Evolutionary conservation across 305 asterid species (phyloP).

Genomic region (Rubia peregrina): DNA sequence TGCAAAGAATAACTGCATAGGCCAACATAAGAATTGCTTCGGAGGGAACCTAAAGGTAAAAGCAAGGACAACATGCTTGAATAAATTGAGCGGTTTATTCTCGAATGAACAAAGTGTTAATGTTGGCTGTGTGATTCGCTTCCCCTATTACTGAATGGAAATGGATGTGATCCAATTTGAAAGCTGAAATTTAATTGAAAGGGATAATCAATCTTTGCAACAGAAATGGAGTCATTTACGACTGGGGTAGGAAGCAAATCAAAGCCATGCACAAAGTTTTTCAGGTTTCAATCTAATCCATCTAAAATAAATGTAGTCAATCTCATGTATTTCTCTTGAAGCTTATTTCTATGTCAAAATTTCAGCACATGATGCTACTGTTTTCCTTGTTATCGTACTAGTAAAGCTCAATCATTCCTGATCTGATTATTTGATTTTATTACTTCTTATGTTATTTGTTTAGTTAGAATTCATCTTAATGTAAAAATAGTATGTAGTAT

Average conservation of each 20-base stretch:
- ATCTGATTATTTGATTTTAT: background rate
- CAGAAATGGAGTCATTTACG: conserved; percentile 71
- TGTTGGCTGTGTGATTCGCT: background rate
- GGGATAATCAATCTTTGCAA: conserved; percentile 49
- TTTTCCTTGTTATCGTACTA: background rate
- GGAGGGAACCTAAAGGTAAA: conserved; percentile 2
- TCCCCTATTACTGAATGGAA: conserved; percentile 7
- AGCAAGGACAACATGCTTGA: background rate
- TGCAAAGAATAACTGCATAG: background rate
- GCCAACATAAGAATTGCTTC: background rate
- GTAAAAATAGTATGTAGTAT: background rate
- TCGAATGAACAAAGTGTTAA: background rate
- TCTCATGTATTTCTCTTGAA: conserved; percentile 18
- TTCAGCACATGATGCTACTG: conserved; percentile 6
- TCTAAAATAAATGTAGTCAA: conserved; percentile 25
- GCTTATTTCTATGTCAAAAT: conserved; percentile 1
- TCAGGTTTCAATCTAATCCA: conserved; percentile 71
- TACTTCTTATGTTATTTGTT: background rate
- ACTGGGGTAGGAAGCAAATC: conserved; percentile 93
- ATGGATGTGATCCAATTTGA: conserved; percentile 12
- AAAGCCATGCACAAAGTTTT: conserved; percentile 95
- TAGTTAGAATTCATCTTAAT: background rate
- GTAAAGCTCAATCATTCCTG: background rate
- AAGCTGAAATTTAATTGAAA: conserved; percentile 27
- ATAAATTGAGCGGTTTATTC: background rate